Percentiles rank a stretch among this genome's conserved stretches.
Evolutionary conservation across 2,329 filamentous ascomycete species (phyloP).

Genomic region (Drechslerella coelobrocha): DNA sequence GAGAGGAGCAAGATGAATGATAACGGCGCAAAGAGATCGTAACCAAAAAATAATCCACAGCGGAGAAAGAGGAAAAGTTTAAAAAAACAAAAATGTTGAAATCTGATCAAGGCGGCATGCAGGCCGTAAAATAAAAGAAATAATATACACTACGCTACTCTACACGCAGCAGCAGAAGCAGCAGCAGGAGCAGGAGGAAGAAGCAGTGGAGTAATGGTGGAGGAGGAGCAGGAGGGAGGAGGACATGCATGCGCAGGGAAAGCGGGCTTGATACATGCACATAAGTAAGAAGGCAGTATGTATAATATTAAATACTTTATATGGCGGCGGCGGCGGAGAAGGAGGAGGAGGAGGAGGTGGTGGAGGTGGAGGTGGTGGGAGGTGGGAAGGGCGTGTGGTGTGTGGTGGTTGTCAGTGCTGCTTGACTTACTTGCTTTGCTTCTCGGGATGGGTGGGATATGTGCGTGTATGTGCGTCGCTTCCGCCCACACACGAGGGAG

Average conservation of each 20-base stretch:
- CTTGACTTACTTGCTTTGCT: slow-evolving; percentile 30
- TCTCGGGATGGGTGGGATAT: slow-evolving; percentile 25
- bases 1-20: slow-evolving; percentile 55
- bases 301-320: slow-evolving; percentile 32
- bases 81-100: slow-evolving; percentile 14
- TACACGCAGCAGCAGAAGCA: neutral
- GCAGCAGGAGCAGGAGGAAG: neutral
- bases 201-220: neutral
- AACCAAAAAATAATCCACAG: slow-evolving; percentile 30
- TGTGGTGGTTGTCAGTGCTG: neutral
- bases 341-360: neutral
- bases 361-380: slow-evolving; percentile 1
- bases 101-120: slow-evolving; percentile 39
- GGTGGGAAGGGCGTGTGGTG: slow-evolving; percentile 1
- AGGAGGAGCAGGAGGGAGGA: slow-evolving; percentile 18
- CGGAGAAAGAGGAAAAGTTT: slow-evolving; percentile 46
- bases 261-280: slow-evolving; percentile 18
- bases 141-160: neutral
- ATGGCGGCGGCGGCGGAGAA: slow-evolving; percentile 19
- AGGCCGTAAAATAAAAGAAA: slow-evolving; percentile 46
- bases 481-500: slow-evolving; percentile 20
- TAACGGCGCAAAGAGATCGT: slow-evolving; percentile 53
- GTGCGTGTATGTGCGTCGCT: slow-evolving; percentile 29
- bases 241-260: slow-evolving; percentile 48
- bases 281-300: neutral